phyloP scores from a whole-genome alignment of 1,284 basidiomycete species.

The Apiotrichum mycotoxinovorans region DNA sequence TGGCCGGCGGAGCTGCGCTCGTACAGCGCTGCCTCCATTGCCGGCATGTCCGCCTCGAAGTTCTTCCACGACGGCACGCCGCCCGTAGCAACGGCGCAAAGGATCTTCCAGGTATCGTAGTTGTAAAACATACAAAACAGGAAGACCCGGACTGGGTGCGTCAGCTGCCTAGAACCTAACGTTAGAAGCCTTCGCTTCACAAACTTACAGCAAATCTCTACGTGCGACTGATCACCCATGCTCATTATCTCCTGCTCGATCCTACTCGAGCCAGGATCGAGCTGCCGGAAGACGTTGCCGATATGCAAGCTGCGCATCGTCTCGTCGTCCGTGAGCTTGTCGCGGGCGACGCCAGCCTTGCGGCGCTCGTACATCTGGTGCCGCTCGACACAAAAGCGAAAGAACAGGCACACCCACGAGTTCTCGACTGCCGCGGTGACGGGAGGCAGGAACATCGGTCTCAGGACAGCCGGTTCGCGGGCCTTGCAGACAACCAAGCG shows the following conservation, averaged over 20 bases:
- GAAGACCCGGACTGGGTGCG: conserved; percentile 32
- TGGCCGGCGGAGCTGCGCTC: conserved; percentile 17
- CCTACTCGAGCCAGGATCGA: conserved; percentile 20
- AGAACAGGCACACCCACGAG: conserved; percentile 32
- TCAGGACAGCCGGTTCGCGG: conserved; percentile 5
- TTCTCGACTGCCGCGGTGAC: conserved; percentile 19
- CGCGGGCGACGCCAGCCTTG: conserved; percentile 18
- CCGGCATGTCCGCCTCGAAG: conserved; percentile 18
- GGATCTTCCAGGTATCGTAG: conserved; percentile 22
- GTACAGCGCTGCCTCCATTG: conserved; percentile 25
- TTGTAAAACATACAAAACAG: conserved; percentile 32
- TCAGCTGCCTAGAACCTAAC: background rate
- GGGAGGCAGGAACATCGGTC: conserved; percentile 18
- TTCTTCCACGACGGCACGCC: conserved; percentile 20
- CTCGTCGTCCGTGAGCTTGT: conserved; percentile 24
- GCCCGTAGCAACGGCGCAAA: conserved; percentile 19
- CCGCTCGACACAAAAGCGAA: conserved; percentile 35
- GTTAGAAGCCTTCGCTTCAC: too few species aligned
- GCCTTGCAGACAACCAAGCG: background rate
- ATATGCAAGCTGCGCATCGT: conserved; percentile 24
- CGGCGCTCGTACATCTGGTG: conserved; percentile 28
- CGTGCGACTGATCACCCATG: conserved; percentile 24
- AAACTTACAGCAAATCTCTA: conserved; percentile 36
- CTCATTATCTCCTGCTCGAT: conserved; percentile 20
- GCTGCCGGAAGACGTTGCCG: conserved; percentile 32